Percentiles rank a stretch among this genome's conserved stretches.
phyloP scores from a whole-genome alignment of 495 filamentous ascomycete genomes.

The Aspergillus sparsus region DNA sequence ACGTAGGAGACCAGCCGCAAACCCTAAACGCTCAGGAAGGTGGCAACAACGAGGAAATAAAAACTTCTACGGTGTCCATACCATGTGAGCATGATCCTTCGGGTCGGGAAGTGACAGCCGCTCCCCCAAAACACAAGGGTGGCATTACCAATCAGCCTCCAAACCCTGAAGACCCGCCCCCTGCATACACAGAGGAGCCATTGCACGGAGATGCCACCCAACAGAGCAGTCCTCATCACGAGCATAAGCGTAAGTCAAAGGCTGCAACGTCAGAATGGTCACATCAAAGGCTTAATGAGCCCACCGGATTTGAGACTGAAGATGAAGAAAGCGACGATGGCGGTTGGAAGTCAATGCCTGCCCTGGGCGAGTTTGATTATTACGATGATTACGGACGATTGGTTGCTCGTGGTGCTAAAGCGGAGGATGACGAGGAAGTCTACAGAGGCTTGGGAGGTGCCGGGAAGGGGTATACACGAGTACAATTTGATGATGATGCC shows the following conservation, averaged over 20 bases:
- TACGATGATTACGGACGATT: slow-evolving; percentile 93
- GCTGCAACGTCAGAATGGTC: slow-evolving; percentile 77
- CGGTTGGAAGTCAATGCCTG: slow-evolving; percentile 92
- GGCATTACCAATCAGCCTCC: background rate
- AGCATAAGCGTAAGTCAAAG: slow-evolving; percentile 23
- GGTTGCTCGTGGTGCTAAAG: slow-evolving; percentile 72
- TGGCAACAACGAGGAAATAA: background rate
- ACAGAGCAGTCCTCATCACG: slow-evolving; percentile 19
- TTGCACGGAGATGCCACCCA: slow-evolving; percentile 2
- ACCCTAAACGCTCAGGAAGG: background rate
- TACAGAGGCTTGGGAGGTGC: slow-evolving; percentile 81
- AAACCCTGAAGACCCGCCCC: slow-evolving; percentile 18
- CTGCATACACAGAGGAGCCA: slow-evolving; percentile 27
- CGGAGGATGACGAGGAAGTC: slow-evolving; percentile 68
- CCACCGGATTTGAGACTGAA: slow-evolving; percentile 47
- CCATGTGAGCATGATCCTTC: slow-evolving; percentile 5
- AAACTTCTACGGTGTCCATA: background rate
- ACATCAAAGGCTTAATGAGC: slow-evolving; percentile 74
- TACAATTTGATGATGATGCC: slow-evolving; percentile 91
- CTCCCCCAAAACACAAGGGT: slow-evolving; percentile 10
- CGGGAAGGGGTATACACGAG: slow-evolving; percentile 90
- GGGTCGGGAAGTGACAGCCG: background rate
- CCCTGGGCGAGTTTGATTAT: slow-evolving; percentile 85
- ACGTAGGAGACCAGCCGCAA: slow-evolving; percentile 3
- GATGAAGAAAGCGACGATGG: slow-evolving; percentile 52